Percentiles rank a stretch among this genome's conserved stretches.
These are phyloP conservation scores for Dryadomyces sulphureus DNA, from an alignment of 2,329 filamentous ascomycete genomes.

Conservation along the genomic window DNA sequence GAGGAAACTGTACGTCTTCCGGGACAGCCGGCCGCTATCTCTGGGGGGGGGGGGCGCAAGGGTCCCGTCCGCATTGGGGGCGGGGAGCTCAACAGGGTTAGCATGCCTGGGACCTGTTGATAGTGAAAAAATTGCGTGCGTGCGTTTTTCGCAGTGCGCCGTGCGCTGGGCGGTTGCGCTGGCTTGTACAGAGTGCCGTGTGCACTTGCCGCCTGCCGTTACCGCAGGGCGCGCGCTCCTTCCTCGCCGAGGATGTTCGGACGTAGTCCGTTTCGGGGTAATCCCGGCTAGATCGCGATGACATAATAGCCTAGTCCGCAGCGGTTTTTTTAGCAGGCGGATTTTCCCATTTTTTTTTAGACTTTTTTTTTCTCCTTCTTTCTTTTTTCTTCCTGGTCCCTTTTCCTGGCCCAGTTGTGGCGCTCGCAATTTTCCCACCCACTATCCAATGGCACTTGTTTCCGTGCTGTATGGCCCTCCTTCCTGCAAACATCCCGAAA, in stretches of 20 bases:
- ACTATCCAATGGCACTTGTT: background rate
- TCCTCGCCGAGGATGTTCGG: background rate
- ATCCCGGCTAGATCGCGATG: background rate
- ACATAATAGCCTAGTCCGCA: background rate
- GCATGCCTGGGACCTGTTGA: background rate
- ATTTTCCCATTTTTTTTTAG: background rate
- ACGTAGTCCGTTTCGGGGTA: background rate
- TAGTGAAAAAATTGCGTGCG: too few species aligned
- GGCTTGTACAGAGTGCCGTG: too few species aligned
- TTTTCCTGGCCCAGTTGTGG: background rate
- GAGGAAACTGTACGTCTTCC: background rate
- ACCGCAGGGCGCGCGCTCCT: background rate
- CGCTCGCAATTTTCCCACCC: background rate
- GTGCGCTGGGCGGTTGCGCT: too few species aligned
- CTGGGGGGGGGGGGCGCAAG: background rate
- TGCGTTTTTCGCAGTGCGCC: too few species aligned
- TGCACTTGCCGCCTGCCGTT: background rate
- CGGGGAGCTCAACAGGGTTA: background rate
- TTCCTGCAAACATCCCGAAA: background rate
- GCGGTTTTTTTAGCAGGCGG: background rate
- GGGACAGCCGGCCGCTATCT: background rate
- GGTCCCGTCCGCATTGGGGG: background rate
- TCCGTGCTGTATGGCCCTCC: background rate
- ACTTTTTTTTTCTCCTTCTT: background rate
- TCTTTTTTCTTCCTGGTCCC: background rate